A percentile compares a stretch with the other conserved stretches of the same genome.
Evolutionary conservation across 2,329 filamentous ascomycete species (phyloP).

Genomic region (Aspergillus sp.): DNA sequence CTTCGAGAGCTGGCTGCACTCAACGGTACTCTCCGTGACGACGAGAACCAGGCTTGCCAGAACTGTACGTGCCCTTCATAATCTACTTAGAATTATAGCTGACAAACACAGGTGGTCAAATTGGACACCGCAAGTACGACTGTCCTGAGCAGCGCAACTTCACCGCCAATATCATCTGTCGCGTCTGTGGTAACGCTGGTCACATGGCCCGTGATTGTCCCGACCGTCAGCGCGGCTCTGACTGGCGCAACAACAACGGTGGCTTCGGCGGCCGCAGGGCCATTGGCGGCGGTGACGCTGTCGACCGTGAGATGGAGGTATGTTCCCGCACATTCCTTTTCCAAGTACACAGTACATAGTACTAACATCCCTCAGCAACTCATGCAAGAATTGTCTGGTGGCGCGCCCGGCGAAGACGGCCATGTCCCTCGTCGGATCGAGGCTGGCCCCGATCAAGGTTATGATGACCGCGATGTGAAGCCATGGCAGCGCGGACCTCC

Average conservation of each 20-base stretch:
- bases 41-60: slow-evolving; percentile 98
- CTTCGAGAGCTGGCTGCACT: slow-evolving; percentile 95
- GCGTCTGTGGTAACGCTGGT: slow-evolving; percentile 94
- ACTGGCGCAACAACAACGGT: slow-evolving; percentile 79
- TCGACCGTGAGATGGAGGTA: slow-evolving; percentile 94
- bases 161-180: slow-evolving; percentile 99
- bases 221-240: slow-evolving; percentile 84
- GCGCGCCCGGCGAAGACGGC: slow-evolving; percentile 58
- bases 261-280: slow-evolving; percentile 50
- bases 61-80: slow-evolving; percentile 65
- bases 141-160: slow-evolving; percentile 97
- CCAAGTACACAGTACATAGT: neutral
- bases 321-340: slow-evolving; percentile 30
- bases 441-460: slow-evolving; percentile 67
- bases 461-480: slow-evolving; percentile 61
- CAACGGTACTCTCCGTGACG: slow-evolving; percentile 97
- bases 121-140: slow-evolving; percentile 97
- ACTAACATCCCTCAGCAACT: slow-evolving; percentile 65
- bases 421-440: slow-evolving; percentile 78
- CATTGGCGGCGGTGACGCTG: slow-evolving; percentile 76
- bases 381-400: slow-evolving; percentile 93
- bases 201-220: slow-evolving; percentile 99
- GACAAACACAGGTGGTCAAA: slow-evolving; percentile 71
- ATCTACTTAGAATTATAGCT: neutral
- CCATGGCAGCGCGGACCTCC: slow-evolving; percentile 86